These are phyloP conservation scores for Beauveria sp. DNA, from an alignment of 2,329 filamentous ascomycete genomes.

Conservation along the genomic window DNA sequence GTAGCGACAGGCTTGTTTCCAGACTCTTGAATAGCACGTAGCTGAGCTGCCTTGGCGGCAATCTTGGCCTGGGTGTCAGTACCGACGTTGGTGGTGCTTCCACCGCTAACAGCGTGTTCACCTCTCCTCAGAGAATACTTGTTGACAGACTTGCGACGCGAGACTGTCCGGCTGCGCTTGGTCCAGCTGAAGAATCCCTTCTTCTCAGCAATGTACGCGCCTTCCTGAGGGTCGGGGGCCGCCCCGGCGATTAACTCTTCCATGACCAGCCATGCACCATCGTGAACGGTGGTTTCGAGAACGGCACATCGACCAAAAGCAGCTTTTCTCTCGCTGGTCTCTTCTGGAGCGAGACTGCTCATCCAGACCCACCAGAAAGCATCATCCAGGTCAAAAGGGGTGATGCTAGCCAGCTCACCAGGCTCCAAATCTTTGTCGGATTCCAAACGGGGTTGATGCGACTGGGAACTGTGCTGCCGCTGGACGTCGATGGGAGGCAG, in stretches of 20 bases:
- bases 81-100: conserved; percentile 77
- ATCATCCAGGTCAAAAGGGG: conserved; percentile 78
- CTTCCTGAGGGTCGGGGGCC: conserved; percentile 72
- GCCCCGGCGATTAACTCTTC: conserved; percentile 96
- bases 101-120: conserved; percentile 36
- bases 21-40: conserved; percentile 63
- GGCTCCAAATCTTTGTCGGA: conserved; percentile 67
- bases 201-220: conserved; percentile 90
- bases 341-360: conserved; percentile 86
- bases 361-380: conserved; percentile 99
- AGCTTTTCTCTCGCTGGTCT: conserved; percentile 76
- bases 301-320: conserved; percentile 91
- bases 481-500: conserved; percentile 73
- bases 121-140: conserved; percentile 49
- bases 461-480: conserved; percentile 82
- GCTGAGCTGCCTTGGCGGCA: conserved; percentile 77
- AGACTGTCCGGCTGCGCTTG: conserved; percentile 53
- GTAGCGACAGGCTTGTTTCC: conserved; percentile 27
- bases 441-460: conserved; percentile 67
- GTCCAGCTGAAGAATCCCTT: conserved; percentile 90
- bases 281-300: conserved; percentile 75
- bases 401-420: conserved; percentile 90
- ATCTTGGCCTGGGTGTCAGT: conserved; percentile 91
- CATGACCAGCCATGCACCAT: conserved; percentile 85
- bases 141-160: conserved; percentile 62